phyloP scores from a whole-genome alignment of 1,284 basidiomycete species.

The Ganoderma resinaceum region DNA sequence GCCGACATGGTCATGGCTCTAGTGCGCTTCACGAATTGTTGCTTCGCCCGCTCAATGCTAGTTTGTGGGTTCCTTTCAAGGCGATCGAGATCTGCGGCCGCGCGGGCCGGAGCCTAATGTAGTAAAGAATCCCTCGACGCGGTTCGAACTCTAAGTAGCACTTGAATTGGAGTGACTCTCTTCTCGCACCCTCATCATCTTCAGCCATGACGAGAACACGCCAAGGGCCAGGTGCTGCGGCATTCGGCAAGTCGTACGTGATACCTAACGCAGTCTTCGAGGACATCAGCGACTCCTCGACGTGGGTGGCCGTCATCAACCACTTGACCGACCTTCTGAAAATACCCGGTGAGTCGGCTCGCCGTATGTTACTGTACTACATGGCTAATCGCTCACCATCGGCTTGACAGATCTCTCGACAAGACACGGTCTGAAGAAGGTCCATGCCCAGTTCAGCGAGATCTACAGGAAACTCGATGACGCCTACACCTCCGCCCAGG shows the following conservation, averaged over 20 bases:
- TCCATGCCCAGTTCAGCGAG: slow-evolving; percentile 59
- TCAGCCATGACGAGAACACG: background rate
- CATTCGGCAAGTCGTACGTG: background rate
- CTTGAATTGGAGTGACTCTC: background rate
- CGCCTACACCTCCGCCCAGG: slow-evolving; percentile 23
- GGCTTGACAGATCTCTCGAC: slow-evolving; percentile 53
- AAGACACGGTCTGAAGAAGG: slow-evolving; percentile 61
- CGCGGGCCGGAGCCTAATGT: background rate
- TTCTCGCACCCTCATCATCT: too few relatives aligned
- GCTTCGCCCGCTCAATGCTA: too few relatives aligned
- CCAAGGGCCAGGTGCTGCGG: background rate
- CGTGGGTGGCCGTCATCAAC: slow-evolving; percentile 39
- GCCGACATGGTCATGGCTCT: background rate
- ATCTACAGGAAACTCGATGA: slow-evolving; percentile 54
- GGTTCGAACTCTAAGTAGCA: background rate
- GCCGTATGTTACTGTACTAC: background rate
- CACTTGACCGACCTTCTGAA: slow-evolving; percentile 49
- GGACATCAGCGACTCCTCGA: slow-evolving; percentile 7
- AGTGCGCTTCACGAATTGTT: too few relatives aligned
- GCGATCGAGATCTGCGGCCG: background rate
- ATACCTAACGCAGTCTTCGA: slow-evolving; percentile 3
- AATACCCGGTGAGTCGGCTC: slow-evolving; percentile 51
- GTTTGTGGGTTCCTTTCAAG: background rate
- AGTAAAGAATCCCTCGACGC: background rate
- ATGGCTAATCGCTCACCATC: background rate